Percentiles rank a stretch among this genome's conserved stretches.
Conservation (phyloP, 139 green algal species). For the Astrephomene gubernaculifera region DNA sequence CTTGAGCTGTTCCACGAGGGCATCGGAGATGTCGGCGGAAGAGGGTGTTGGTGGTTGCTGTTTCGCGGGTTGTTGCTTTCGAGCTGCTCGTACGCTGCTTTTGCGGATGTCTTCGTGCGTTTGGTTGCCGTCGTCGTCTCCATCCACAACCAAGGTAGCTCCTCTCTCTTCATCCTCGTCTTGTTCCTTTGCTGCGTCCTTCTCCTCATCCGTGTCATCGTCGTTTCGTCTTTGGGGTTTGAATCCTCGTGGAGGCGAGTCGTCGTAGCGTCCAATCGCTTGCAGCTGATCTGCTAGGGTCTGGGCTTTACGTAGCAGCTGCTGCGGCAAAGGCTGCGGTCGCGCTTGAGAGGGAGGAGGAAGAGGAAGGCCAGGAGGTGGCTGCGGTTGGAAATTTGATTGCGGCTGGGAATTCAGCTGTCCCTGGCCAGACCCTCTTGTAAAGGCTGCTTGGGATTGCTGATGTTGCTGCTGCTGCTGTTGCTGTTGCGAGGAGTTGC, state of each 20-base stretch:
- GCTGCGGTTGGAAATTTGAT: background rate
- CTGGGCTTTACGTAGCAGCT: background rate
- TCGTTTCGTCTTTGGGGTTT: too few relatives aligned
- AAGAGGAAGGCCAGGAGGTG: background rate
- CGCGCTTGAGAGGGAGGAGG: background rate
- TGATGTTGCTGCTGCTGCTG: slow-evolving; percentile 17
- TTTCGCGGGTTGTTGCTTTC: background rate
- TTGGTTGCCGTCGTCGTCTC: too few relatives aligned
- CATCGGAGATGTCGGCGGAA: background rate
- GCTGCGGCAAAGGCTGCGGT: background rate
- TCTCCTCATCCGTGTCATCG: too few relatives aligned
- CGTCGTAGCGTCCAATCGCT: background rate
- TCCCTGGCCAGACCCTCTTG: too few relatives aligned
- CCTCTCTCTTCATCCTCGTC: background rate
- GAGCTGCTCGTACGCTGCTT: background rate
- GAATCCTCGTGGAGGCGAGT: too few relatives aligned
- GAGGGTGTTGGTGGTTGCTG: background rate
- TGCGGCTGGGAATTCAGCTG: too few relatives aligned
- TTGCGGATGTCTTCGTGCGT: background rate
- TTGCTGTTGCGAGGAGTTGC: too few relatives aligned
- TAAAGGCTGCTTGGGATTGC: too few relatives aligned
- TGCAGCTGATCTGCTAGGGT: background rate
- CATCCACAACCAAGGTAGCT: background rate
- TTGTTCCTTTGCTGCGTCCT: background rate
- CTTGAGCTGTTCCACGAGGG: background rate